Evolutionary conservation across 495 filamentous ascomycete species (phyloP).

Genomic region (Hypoxylon subgilvum): DNA sequence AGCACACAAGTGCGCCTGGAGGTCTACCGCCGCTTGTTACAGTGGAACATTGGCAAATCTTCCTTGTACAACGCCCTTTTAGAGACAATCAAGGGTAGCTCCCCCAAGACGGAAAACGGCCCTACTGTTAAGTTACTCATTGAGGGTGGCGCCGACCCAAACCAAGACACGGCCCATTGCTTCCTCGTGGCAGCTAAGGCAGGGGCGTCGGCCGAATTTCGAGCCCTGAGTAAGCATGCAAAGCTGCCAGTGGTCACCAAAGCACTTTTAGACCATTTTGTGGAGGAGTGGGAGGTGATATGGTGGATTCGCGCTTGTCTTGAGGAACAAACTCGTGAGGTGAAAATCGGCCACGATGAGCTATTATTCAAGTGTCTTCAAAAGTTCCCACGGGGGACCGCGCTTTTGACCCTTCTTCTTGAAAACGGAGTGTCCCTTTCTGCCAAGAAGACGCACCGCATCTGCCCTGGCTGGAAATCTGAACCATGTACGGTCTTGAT

Average conservation of each 20-base stretch:
- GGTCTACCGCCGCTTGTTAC: neutral
- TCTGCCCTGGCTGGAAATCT: neutral
- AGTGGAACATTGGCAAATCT: neutral
- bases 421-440: neutral
- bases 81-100: neutral
- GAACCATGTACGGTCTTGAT: neutral
- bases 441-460: neutral
- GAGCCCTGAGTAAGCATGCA: neutral
- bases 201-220: neutral
- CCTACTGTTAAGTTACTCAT: neutral
- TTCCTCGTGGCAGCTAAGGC: neutral
- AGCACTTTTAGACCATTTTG: neutral
- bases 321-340: neutral
- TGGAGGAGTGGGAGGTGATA: neutral
- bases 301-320: neutral
- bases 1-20: neutral
- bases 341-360: neutral
- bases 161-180: neutral
- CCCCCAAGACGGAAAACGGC: neutral
- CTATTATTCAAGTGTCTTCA: neutral
- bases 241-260: neutral
- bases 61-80: neutral
- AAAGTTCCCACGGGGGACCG: neutral
- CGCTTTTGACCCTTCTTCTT: neutral
- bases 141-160: neutral